These are phyloP conservation scores for Leccinum aurantiacum DNA, from an alignment of 768 basidiomycete genomes.

Conservation along the genomic window DNA sequence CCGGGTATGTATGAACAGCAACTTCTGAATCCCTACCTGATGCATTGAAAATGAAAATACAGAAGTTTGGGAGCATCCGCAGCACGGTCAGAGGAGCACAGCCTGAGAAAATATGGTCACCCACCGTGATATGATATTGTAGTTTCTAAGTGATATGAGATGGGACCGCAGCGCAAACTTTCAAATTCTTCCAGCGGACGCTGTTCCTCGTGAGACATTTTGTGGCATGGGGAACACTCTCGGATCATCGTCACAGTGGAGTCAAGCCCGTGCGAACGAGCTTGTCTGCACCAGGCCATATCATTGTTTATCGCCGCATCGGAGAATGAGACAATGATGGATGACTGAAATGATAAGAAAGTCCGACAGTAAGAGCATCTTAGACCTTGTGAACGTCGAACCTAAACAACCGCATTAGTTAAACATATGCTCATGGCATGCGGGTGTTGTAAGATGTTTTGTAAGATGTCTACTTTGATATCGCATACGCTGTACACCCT, in stretches of 20 bases:
- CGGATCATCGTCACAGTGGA: not conserved
- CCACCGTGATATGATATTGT: not conserved
- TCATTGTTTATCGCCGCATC: not conserved
- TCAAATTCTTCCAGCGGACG: not conserved
- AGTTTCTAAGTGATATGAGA: not conserved
- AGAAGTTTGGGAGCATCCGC: not conserved
- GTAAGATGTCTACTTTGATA: not conserved
- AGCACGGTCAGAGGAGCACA: not conserved
- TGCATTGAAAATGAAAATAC: not conserved
- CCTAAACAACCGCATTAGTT: too few species aligned
- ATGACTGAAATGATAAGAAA: not conserved
- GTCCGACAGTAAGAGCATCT: too few species aligned
- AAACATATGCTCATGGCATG: not conserved
- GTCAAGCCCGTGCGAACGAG: not conserved
- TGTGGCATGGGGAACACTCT: not conserved
- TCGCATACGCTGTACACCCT: not conserved
- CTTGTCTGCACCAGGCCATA: not conserved
- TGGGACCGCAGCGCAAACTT: not conserved
- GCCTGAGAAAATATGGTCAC: not conserved
- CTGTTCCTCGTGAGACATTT: not conserved
- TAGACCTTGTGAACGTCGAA: too few species aligned
- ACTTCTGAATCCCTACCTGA: not conserved
- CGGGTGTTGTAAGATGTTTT: not conserved
- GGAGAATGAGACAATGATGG: not conserved
- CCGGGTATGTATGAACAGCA: not conserved